Conservation (phyloP, 345 rosid genomes). For the Corchorus capsularis region DNA sequence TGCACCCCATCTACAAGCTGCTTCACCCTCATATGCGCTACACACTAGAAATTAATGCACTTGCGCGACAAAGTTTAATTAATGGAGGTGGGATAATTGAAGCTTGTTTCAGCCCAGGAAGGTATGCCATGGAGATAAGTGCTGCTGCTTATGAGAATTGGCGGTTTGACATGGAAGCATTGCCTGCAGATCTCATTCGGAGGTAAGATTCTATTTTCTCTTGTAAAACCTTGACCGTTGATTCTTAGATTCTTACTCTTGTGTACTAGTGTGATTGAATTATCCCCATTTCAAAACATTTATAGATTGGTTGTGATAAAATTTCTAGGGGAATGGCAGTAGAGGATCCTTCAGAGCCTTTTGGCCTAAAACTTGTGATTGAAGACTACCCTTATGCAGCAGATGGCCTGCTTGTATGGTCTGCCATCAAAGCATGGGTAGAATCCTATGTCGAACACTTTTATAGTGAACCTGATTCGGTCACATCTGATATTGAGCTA, state of each 20-base stretch:
- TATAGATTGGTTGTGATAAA: neutral
- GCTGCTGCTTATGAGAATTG: slow-evolving; percentile 88
- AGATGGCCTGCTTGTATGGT: slow-evolving; percentile 90
- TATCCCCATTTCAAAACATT: neutral
- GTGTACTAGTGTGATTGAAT: neutral
- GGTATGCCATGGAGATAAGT: slow-evolving; percentile 83
- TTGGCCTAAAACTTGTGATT: slow-evolving; percentile 73
- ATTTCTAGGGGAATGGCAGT: slow-evolving; percentile 86
- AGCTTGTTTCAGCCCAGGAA: slow-evolving; percentile 81
- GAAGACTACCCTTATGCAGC: slow-evolving; percentile 96
- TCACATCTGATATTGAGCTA: slow-evolving; percentile 72
- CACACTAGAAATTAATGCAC: slow-evolving; percentile 86
- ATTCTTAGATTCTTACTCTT: neutral
- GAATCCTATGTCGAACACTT: slow-evolving; percentile 75
- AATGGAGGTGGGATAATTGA: slow-evolving; percentile 95
- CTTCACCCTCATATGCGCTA: slow-evolving; percentile 94
- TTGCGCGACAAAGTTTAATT: slow-evolving; percentile 84
- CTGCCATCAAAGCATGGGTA: slow-evolving; percentile 73
- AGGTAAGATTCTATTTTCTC: slow-evolving; percentile 43
- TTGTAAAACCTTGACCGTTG: neutral
- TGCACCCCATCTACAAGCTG: slow-evolving; percentile 87
- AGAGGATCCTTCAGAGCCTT: slow-evolving; percentile 73
- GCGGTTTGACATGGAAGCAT: slow-evolving; percentile 90
- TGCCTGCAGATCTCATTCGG: slow-evolving; percentile 91
- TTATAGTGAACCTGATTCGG: slow-evolving; percentile 59